Percentiles rank a stretch among this genome's conserved stretches.
Conservation (phyloP, 2,329 filamentous ascomycete species). For the Cladorrhinum sp. region DNA sequence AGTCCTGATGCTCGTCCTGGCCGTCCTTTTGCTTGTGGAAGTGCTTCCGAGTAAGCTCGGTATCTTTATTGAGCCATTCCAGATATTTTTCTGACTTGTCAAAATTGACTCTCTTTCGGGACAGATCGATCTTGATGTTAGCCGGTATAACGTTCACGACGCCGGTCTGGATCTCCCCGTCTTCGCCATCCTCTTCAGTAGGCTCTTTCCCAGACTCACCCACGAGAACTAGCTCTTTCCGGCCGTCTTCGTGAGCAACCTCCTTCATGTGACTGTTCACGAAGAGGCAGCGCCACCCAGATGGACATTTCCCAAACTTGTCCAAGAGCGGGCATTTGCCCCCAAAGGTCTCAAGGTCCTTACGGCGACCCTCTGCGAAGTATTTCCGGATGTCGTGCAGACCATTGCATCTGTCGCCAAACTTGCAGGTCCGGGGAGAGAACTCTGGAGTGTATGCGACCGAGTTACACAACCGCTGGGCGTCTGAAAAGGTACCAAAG, state of each 20-base stretch:
- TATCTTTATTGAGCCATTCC: conserved; percentile 71
- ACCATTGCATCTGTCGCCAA: conserved; percentile 75
- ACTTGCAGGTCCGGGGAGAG: conserved; percentile 72
- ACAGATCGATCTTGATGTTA: conserved; percentile 69
- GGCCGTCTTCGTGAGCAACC: conserved; percentile 71
- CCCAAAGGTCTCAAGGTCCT: conserved; percentile 71
- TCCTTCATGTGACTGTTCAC: conserved; percentile 84
- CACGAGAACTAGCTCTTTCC: conserved; percentile 74
- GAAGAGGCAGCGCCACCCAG: conserved; percentile 94
- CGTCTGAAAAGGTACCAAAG: conserved; percentile 78
- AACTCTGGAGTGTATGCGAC: conserved; percentile 73
- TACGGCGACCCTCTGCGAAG: conserved; percentile 74
- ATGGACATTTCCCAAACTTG: conserved; percentile 69
- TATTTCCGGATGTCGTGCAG: conserved; percentile 86
- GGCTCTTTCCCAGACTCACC: conserved; percentile 41
- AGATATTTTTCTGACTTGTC: conserved; percentile 73
- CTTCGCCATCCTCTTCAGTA: conserved; percentile 34
- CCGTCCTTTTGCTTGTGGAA: conserved; percentile 33
- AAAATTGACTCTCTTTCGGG: conserved; percentile 67
- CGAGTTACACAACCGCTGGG: conserved; percentile 73
- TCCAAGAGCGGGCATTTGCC: conserved; percentile 82
- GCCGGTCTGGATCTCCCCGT: conserved; percentile 53
- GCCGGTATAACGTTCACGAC: conserved; percentile 72
- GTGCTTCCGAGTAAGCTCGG: conserved; percentile 42
- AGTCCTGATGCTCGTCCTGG: conserved; percentile 55